Evolutionary conservation across 768 basidiomycete species (phyloP), one percentile per base, ranked within the genome.

Genomic region (Termitomyces heimii): DNA sequence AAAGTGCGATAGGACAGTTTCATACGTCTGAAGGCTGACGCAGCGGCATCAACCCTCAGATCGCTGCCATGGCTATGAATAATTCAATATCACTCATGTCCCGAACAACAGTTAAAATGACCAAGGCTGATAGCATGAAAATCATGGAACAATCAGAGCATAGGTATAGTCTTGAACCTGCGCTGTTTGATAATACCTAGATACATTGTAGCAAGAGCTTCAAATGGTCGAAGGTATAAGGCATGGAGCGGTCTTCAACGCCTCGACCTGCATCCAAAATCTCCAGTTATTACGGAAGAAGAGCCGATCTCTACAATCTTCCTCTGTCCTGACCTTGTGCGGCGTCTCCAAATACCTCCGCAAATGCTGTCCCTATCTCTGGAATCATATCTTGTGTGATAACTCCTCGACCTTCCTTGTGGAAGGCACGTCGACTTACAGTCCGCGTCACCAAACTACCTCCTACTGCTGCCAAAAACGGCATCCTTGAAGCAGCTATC

Each of bases 381-480:
- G 80, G 72, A 53, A 88, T 69, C 79, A 94, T 84, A 63, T 94
- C 92, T 64, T 88, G 77, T 3, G 92, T 94, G 35, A 94, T 82
- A 60, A 96, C 82, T 55, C 85, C 84, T 62, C 97, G 77, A 1
- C 92, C 91, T 62, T 88, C 79, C 66, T 84, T 82, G 40, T 72
- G 68, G 66, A 92, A 99, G 3, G 92, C 92, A 22, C 80, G 72
- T 32, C 82, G 81, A 53, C 92, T 94, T 16, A 90, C 81, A 2
- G 87, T 86, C 7, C 97, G 85, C 7, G 95, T 98, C 12, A 97
- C 85, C 70, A 94, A 84, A 54, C 92, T 92, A 9, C 84, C 96
- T 1, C 84, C 95, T 16, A 92, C 78, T 9, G 94, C 91, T 0
- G 94, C 92, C 9, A 98, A 73, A 8, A 96, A 71, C 0, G 96